phyloP scores from a whole-genome alignment of 2,329 filamentous ascomycete species.

The Aureobasidium uvarum region DNA sequence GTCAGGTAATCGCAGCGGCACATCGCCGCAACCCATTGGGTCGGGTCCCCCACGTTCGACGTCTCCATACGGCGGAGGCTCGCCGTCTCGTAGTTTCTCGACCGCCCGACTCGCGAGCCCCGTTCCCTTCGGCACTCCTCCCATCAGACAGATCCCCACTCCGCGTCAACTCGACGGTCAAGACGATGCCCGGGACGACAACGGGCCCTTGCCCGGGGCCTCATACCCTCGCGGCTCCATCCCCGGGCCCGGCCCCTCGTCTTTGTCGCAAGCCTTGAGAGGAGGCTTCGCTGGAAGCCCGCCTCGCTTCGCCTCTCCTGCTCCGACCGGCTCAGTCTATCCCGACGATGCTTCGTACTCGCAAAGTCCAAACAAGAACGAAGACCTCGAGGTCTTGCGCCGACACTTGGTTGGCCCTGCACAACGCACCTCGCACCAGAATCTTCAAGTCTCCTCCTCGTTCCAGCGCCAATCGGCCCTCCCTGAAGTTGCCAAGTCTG shows the following conservation, averaged over 20 bases:
- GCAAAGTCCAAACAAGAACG: constrained; percentile 63
- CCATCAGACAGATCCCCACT: constrained; percentile 52
- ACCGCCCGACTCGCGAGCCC: constrained; percentile 58
- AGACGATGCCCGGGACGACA: constrained; percentile 35
- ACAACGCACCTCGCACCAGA: constrained; percentile 41
- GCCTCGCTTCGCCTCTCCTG: constrained; percentile 60
- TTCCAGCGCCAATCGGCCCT: constrained; percentile 32
- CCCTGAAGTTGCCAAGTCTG: constrained; percentile 34
- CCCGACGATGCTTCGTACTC: constrained; percentile 50
- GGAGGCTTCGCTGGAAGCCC: constrained; percentile 69
- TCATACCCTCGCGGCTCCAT: constrained; percentile 53
- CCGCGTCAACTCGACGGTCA: constrained; percentile 47
- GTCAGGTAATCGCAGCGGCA: constrained; percentile 4
- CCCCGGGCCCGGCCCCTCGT: constrained; percentile 79
- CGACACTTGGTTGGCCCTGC: constrained; percentile 79
- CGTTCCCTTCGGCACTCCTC: constrained; percentile 51
- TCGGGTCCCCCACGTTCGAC: constrained; percentile 11
- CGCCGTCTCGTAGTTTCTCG: constrained; percentile 37
- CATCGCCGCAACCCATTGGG: constrained; percentile 20
- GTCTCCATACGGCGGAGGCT: constrained; percentile 25
- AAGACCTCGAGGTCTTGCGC: constrained; percentile 88
- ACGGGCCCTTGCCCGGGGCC: constrained; percentile 62
- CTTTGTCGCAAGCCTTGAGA: constrained; percentile 81
- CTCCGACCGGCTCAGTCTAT: constrained; percentile 52
- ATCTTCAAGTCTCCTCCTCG: constrained; percentile 32